Percentiles rank a stretch among this genome's conserved stretches.
These are phyloP conservation scores for Rhododendron kiyosumense DNA, from an alignment of 148 eudicot genomes.

Conservation along the genomic window DNA sequence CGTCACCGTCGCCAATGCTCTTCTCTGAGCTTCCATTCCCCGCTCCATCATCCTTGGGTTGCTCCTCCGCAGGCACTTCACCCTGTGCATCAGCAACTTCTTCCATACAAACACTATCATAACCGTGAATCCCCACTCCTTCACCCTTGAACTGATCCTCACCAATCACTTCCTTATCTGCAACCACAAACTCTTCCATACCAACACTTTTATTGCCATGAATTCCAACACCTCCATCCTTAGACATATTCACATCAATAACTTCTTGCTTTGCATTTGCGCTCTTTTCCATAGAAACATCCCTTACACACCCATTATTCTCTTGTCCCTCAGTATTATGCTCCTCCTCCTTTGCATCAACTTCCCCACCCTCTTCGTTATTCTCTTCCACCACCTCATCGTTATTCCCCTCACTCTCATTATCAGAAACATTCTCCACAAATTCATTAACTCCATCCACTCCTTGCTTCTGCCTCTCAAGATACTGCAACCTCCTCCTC, in stretches of 20 bases:
- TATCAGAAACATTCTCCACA: conserved; percentile 18
- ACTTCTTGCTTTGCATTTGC: background rate
- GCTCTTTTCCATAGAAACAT: conserved; percentile 3
- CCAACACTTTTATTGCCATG: background rate
- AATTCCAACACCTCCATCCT: background rate
- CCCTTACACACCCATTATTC: background rate
- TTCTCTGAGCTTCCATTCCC: conserved; percentile 7
- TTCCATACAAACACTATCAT: background rate
- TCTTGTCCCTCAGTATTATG: background rate
- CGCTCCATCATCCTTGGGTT: background rate
- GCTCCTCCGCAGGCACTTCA: background rate
- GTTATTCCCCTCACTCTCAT: conserved; percentile 10
- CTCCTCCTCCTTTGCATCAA: background rate
- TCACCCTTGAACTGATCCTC: background rate
- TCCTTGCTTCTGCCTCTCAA: conserved; percentile 4
- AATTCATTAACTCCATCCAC: conserved; percentile 2
- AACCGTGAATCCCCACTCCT: background rate
- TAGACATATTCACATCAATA: background rate
- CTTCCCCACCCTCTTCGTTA: background rate
- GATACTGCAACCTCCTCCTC: conserved; percentile 23
- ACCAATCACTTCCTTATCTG: background rate
- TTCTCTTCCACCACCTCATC: background rate
- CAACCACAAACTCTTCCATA: background rate
- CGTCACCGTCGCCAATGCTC: conserved; percentile 3
- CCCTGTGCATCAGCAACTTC: background rate